These are phyloP conservation scores for Tylopilus intermedius DNA, from an alignment of 768 basidiomycete genomes.

Conservation along the genomic window DNA sequence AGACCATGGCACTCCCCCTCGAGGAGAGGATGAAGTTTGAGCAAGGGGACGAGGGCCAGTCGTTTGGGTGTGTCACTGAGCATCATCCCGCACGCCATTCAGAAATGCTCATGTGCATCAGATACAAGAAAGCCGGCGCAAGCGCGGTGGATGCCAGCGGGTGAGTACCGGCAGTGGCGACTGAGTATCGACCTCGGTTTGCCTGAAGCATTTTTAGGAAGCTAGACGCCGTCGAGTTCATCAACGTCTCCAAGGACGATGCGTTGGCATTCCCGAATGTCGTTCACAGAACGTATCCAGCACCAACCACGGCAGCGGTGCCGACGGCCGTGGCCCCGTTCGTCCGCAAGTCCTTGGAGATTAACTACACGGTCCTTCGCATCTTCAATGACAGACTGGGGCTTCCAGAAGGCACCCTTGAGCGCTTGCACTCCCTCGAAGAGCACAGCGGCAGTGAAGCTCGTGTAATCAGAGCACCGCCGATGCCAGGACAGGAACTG, in stretches of 20 bases:
- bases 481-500: conserved; percentile 23
- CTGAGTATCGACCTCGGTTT: background rate
- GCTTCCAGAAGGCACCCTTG: conserved; percentile 46
- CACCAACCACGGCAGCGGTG: conserved; percentile 48
- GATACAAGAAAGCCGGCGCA: conserved; percentile 59
- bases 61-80: conserved; percentile 31
- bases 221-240: conserved; percentile 55
- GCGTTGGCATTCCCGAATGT: conserved; percentile 53
- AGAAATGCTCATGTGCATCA: conserved; percentile 6
- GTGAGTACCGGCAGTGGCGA: conserved; percentile 9
- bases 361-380: conserved; percentile 49
- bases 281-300: conserved; percentile 54
- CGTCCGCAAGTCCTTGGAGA: conserved; percentile 49
- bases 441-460: conserved; percentile 56
- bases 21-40: conserved; percentile 42
- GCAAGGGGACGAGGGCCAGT: conserved; percentile 38
- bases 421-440: conserved; percentile 37
- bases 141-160: conserved; percentile 61
- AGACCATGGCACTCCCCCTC: conserved; percentile 36
- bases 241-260: conserved; percentile 69
- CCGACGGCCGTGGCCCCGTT: conserved; percentile 48
- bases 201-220: background rate
- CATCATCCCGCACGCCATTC: too few species aligned
- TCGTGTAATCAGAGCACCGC: conserved; percentile 49
- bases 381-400: conserved; percentile 56